Base-by-base conservation (phyloP, 1,284 basidiomycete species). In the Microstroma glucosiphilum region DNA sequence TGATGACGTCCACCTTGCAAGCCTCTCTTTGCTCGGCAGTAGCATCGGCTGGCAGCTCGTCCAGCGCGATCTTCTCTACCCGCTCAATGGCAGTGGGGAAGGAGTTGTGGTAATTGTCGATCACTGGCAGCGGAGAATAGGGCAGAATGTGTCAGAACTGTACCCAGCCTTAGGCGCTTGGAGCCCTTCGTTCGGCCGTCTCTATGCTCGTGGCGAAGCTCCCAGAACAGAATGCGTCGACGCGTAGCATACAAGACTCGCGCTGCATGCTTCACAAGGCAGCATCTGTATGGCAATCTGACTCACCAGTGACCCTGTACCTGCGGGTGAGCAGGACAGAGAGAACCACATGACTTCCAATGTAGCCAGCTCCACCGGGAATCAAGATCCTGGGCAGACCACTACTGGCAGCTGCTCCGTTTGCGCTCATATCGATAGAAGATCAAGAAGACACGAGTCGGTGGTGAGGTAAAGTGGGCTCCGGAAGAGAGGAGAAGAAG, bases 321-420 rank as follows among this genome's bases (percentile, higher is more conserved):
- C 87, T 85, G 65, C 89, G 85, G 21, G 92, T 93, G 74, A 90
- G 85, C 71, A 94, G 88, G 40, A 96, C 83, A 59, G 86, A 84
- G 70, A 89, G 89, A 68, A 93, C 87, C 75, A 96, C 88, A 81
- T 97, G 93, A 51, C 91, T 92, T 76, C 91, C 92, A 88, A 82
- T 64, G 75, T 77, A 79, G 54, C 77, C 77, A 57, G 76, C 76
- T 42, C 76, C 77, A 46, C 77, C 77, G 56, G 77, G 76, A 58
- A 78, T 76, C 68, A 78, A 66, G 59, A 78, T 69, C 26, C 75
- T 69, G 43, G 43, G 43, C 15, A 48, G 43, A 37, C 30, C 30
- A 9, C 30, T 37, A 9, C 30, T 37, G 21, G 43, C 17, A 48
- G 43, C 4, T n/a, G 43, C 13, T 17, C 17, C 15, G 12, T 21